Base-by-base conservation (phyloP, 2,329 filamentous ascomycete species). In the Eutypa lata region DNA sequence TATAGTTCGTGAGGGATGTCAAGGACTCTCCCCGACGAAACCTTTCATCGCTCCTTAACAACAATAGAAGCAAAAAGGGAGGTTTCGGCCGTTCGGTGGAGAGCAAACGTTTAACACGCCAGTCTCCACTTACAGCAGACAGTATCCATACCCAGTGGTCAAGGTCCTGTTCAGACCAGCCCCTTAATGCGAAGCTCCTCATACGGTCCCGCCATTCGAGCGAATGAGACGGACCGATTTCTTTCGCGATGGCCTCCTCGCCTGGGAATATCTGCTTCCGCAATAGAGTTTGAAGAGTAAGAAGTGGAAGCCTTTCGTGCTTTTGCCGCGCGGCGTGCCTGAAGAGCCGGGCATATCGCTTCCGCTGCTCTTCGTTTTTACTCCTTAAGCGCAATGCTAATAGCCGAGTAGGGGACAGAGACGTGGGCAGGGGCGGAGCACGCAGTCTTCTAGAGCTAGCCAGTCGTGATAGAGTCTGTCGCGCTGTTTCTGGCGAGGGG, bases 121-220 rank as follows among this genome's bases (percentile, higher is more conserved):
- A 58, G 50, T 76, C 74, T 7, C 67, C 65, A 46, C 68, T 58
- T 7, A 65, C 53, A 0, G 63, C 70, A 0, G 62, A 65, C 18
- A 77, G 47, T 22, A 77, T 73, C 72, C 71, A 75, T 40, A 70
- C 51, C 74, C 74, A 76, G 38, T 71, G 68, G 13, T 68, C 65
- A 28, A 76, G 47, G 38, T 75, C 66, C 1, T 61, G 60, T 51
- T 62, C 62, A 1, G 60, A 58, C 54, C 71, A 64, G 6, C 72
- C 73, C 47, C 66, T 71, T 40, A 51, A 53, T 2, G 60, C 60
- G 10, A 75, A 50, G 19, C 57, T 59, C 26, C 64, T 59, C 7
- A 75, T 54, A 13, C 64, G 61, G 35, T 64, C 55, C 10, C 57
- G 59, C 71, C 71, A 74, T 2, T 64, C 51, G 11, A 35, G 50